phyloP scores from a whole-genome alignment of 148 eudicot genomes.

The Fallopia convolvulus region DNA sequence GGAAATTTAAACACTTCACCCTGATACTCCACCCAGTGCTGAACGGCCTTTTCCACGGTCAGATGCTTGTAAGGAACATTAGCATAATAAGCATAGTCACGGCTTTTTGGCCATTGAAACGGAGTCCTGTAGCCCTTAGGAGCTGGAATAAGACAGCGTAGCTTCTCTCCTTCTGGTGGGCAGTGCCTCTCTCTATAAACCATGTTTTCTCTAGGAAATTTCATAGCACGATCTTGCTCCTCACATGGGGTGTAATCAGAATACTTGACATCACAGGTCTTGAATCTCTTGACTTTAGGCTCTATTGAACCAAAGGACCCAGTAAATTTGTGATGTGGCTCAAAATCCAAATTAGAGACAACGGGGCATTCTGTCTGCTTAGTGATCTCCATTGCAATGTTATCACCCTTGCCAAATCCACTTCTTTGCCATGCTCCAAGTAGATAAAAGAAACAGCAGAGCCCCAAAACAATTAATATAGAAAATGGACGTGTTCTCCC shows the following conservation, averaged over 20 bases:
- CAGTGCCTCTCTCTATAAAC: slow-evolving; percentile 79
- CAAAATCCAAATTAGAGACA: slow-evolving; percentile 35
- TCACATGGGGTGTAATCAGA: slow-evolving; percentile 84
- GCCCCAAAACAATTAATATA: slow-evolving; percentile 42
- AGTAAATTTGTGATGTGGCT: slow-evolving; percentile 42
- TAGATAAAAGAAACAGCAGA: slow-evolving; percentile 62
- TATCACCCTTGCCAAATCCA: slow-evolving; percentile 53
- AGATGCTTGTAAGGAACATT: slow-evolving; percentile 78
- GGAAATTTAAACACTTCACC: slow-evolving; percentile 82
- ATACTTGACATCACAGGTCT: slow-evolving; percentile 48
- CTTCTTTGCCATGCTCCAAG: slow-evolving; percentile 62
- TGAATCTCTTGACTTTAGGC: slow-evolving; percentile 38
- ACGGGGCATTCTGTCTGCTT: slow-evolving; percentile 30
- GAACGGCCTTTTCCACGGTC: slow-evolving; percentile 73
- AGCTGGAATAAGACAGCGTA: slow-evolving; percentile 77
- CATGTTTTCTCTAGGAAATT: slow-evolving; percentile 76
- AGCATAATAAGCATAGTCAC: slow-evolving; percentile 75
- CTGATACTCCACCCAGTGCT: slow-evolving; percentile 75
- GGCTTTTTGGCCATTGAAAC: slow-evolving; percentile 79
- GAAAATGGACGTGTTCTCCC: slow-evolving; percentile 44
- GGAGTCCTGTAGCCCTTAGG: slow-evolving; percentile 75
- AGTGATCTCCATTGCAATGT: slow-evolving; percentile 33
- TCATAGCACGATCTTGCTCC: slow-evolving; percentile 80
- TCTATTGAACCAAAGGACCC: slow-evolving; percentile 30
- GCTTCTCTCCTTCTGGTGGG: slow-evolving; percentile 56